Evolutionary conservation across 495 filamentous ascomycete genomes (phyloP), one percentile per base, ranked within the genome.

Genomic region (Penicillium lagena): DNA sequence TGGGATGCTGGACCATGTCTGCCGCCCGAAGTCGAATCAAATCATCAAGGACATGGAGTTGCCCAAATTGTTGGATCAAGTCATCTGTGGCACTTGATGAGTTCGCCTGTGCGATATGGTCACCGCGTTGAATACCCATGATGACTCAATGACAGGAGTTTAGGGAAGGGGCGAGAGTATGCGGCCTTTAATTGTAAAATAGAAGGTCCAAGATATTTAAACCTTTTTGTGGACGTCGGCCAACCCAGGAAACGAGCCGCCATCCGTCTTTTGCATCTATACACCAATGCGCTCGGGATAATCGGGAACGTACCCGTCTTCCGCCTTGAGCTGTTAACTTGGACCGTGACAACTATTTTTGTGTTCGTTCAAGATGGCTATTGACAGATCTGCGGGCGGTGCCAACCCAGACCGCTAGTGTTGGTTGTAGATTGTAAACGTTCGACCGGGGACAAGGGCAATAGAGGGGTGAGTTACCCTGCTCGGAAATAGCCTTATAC

Each of bases 1-100:
- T 64, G n/a, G 72, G 70, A 38, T 58, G 45, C 42, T 75, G 73
- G 32, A 59, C 50, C 12, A 58, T 49, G 45, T 77, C 73, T 35
- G 56, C 56, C 22, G 63, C 72, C 37, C 72, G 58, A 35, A 66
- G 50, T 17, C 69, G 64, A 49, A 75, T 61, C 35, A 75, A 52
- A 42, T 72, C 69, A 42, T 75, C 66, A 8, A 72, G 54, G 1
- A 55, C 15, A 43, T 54, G 45, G 22, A 57, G 49, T 7, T 51
- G 59, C 41, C 60, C 62, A 55, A 51, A 68, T 40, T 43, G 62
- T 54, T 28, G 15, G 14, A 56, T 37, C 12, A 68, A 41, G 14
- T 58, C 43, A 30, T 61, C 58, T 13, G 45, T n/a, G 4, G 27
- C 12, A 29, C 43, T 34, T 0, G 49, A 54, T 10, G 49, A 54